Evolutionary conservation across 2,329 filamentous ascomycete species (phyloP), one percentile per base, ranked within the genome.

Genomic region (Aspergillus ibericus): DNA sequence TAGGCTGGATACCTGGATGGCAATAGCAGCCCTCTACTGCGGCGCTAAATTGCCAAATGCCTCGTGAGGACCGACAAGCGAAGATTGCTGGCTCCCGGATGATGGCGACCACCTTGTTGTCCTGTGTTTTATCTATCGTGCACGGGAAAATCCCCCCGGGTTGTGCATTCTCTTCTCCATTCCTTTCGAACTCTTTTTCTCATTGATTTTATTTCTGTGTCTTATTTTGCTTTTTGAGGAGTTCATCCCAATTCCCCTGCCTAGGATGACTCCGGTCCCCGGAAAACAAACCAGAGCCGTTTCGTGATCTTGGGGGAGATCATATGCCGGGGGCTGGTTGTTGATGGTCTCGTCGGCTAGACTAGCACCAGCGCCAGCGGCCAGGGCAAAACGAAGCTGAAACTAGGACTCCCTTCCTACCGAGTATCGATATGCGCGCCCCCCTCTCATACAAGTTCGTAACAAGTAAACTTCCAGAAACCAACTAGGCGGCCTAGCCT

Each of bases 401-500:
- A 64, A 65, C 63, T 56, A 13, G 44, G 44, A 48, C n/a, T 40
- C 36, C 48, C 22, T n/a, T 29, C 53, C 10, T 27, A 32, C 2
- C 29, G 9, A 32, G n/a, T n/a, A n/a, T n/a, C n/a, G n/a, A n/a
- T n/a, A n/a, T n/a, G n/a, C 29, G 12, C 12, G 29, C 29, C 8
- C 27, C 16, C 27, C 20, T 20, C 48, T 18, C 49, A 29, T 52
- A 42, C 25, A 47, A 58, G 48, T 51, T 63, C 60, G 16, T 54
- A 49, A 60, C 54, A 46, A 53, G 56, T 54, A 52, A 58, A 52
- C 59, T 65, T 65, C 64, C 63, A 65, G 64, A 65, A 64, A 51
- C 53, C 29, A 55, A 57, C 62, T 61, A 63, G 59, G 25, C 34
- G 13, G 32, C 46, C 20, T 57, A 56, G 53, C 25, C 27, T 55